Percentiles rank a stretch among this genome's conserved stretches.
Conservation (phyloP, 2,329 filamentous ascomycete genomes). For the Talaromyces sp. region DNA sequence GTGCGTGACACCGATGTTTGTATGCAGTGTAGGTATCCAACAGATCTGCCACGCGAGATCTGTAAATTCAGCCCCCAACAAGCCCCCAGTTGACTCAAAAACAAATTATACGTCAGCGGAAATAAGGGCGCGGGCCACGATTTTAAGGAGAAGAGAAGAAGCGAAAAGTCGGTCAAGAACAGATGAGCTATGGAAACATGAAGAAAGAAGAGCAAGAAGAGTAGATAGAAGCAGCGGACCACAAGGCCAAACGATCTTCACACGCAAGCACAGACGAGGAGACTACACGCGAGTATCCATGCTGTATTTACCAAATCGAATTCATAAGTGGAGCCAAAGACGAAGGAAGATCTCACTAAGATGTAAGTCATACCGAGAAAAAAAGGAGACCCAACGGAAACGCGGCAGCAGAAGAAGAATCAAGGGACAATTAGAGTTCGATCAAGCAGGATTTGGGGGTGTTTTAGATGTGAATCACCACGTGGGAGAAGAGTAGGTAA, state of each 20-base stretch:
- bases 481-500: slow-evolving; percentile 1
- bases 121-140: not conserved
- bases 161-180: not conserved
- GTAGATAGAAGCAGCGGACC: not conserved
- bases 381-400: not conserved
- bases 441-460: not conserved
- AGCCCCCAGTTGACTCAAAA: not conserved
- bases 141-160: not conserved
- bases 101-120: not conserved
- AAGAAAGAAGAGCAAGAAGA: not conserved
- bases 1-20: not conserved
- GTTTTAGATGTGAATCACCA: slow-evolving; percentile 5
- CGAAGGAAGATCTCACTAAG: not conserved
- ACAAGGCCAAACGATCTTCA: not conserved
- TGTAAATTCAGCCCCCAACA: not conserved
- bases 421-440: not conserved
- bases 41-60: not conserved
- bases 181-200: not conserved
- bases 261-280: not conserved
- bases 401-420: not conserved
- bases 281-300: not conserved
- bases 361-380: not conserved
- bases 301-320: not conserved
- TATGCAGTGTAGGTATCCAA: not conserved
- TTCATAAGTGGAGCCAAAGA: not conserved